phyloP scores from a whole-genome alignment of 495 filamentous ascomycete species.

The Tetracladium marchalianum region DNA sequence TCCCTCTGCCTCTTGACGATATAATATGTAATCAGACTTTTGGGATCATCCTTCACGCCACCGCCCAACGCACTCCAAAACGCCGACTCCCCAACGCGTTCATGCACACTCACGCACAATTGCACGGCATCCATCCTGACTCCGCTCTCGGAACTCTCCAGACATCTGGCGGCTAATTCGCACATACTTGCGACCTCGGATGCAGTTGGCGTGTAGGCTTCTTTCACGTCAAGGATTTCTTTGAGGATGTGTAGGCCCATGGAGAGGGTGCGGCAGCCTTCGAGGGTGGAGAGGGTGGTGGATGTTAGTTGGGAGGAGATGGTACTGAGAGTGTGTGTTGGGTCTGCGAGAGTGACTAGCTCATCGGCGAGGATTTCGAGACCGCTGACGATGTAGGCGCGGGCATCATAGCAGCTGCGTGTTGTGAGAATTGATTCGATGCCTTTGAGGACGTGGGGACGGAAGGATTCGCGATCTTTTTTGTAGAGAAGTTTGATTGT shows the following conservation, averaged over 20 bases:
- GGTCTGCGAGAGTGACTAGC: constrained; percentile 39
- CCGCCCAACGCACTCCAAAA: constrained; percentile 59
- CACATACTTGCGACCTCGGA: constrained; percentile 37
- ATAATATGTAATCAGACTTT: constrained; percentile 76
- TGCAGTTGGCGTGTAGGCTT: constrained; percentile 30
- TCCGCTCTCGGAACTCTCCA: constrained; percentile 65
- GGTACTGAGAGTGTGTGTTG: constrained; percentile 34
- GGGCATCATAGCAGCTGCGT: constrained; percentile 47
- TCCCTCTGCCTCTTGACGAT: constrained; percentile 56
- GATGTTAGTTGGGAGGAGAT: constrained; percentile 21
- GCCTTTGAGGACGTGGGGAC: constrained; percentile 51
- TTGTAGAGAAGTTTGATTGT: constrained; percentile 71
- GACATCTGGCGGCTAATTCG: constrained; percentile 44
- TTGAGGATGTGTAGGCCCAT: constrained; percentile 55
- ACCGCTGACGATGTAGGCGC: constrained; percentile 42
- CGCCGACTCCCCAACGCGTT: constrained; percentile 49
- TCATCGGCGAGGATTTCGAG: constrained; percentile 44
- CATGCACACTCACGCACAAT: constrained; percentile 65
- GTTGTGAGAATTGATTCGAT: constrained; percentile 60
- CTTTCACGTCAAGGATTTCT: constrained; percentile 35
- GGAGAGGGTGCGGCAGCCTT: constrained; percentile 31
- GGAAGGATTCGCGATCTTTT: constrained; percentile 53
- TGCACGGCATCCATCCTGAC: constrained; percentile 70
- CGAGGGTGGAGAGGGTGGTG: constrained; percentile 27
- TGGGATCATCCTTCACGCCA: constrained; percentile 53